These are phyloP conservation scores for Lathyrus oleraceus DNA, from an alignment of 306 rosid genomes.

Conservation along the genomic window DNA sequence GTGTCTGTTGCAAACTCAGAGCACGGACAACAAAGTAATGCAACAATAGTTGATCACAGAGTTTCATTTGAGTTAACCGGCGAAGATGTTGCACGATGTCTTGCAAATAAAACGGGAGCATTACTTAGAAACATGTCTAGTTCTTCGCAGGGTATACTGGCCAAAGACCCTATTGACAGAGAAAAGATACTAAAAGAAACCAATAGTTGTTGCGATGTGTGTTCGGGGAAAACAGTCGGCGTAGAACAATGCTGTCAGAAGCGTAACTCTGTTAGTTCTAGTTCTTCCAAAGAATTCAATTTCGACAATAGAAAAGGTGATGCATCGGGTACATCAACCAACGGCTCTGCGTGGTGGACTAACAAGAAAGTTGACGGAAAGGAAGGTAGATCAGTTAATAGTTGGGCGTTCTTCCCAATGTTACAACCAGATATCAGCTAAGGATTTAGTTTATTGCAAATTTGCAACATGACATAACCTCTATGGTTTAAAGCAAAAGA, in stretches of 20 bases:
- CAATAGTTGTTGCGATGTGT: conserved; percentile 34
- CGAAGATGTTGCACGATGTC: conserved; percentile 90
- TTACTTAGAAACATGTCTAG: conserved; percentile 53
- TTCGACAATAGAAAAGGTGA: conserved; percentile 79
- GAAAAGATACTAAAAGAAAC: conserved; percentile 45
- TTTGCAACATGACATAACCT: conserved; percentile 42
- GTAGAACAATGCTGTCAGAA: conserved; percentile 56
- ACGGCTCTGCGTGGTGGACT: conserved; percentile 82
- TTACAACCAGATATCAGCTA: conserved; percentile 69
- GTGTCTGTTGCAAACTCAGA: conserved; percentile 61
- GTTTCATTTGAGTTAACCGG: conserved; percentile 94
- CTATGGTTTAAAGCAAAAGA: conserved; percentile 35
- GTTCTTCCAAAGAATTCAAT: conserved; percentile 79
- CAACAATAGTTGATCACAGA: conserved; percentile 62
- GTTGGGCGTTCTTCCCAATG: conserved; percentile 83
- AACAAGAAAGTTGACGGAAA: conserved; percentile 50
- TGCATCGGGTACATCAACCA: conserved; percentile 46
- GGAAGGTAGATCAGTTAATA: conserved; percentile 63
- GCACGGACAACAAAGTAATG: conserved; percentile 53
- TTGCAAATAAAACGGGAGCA: conserved; percentile 64
- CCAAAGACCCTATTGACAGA: conserved; percentile 45
- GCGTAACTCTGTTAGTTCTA: conserved; percentile 66
- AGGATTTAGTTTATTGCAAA: conserved; percentile 29
- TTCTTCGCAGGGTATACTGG: conserved; percentile 53
- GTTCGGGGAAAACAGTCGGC: conserved; percentile 37